Evolutionary conservation across 2,329 filamentous ascomycete genomes (phyloP), one percentile per base, ranked within the genome.

Genomic region (Aspergillus hiratsukae): DNA sequence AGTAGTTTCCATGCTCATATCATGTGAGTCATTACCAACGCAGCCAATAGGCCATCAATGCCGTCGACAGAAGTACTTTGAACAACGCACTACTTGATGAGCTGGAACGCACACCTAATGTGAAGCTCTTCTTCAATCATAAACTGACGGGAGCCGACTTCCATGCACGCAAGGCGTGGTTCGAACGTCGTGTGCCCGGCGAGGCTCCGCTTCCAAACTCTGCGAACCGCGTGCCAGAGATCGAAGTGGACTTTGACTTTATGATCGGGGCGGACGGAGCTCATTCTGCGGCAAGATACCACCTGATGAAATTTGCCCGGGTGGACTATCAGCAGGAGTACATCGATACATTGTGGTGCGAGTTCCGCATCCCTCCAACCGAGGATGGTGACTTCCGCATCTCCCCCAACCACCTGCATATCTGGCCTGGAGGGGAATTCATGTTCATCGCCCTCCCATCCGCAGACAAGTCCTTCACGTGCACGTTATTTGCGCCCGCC

Each of bases 391-490:
- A 80, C 48, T 97, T 95, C 70, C 81, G 81, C 49, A 94, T 97
- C 64, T 94, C 91, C 0, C 91, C 91, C 1, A 90, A 97, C 66
- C 92, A 97, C 70, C 81, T 99, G 1, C 94, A 99, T 74, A 99
- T 99, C 70, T 99, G 94, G 94, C 94, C 94, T 0, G 91, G 90
- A 31, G 87, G 87, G 65, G 86, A 92, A 45, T 93, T 94, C 67
- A 97, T 99, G 95, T 99, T 99, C 76, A 99, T 99, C 68, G 95
- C 94, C 19, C 92, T 99, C 46, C 93, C 94, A 0, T 81, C 80
- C n/a, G 72, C 90, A 74, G 91, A 97, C 70, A 91, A 90, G 55
- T 89, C 90, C 2, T 99, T 99, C 71, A 97, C 92, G 0, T 96
- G 91, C 73, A 99, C 95, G 0, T 82, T 99, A 3, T 99, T 99